Evolutionary conservation across 495 filamentous ascomycete genomes (phyloP).

Genomic region (Hyaloscypha bicolor): DNA sequence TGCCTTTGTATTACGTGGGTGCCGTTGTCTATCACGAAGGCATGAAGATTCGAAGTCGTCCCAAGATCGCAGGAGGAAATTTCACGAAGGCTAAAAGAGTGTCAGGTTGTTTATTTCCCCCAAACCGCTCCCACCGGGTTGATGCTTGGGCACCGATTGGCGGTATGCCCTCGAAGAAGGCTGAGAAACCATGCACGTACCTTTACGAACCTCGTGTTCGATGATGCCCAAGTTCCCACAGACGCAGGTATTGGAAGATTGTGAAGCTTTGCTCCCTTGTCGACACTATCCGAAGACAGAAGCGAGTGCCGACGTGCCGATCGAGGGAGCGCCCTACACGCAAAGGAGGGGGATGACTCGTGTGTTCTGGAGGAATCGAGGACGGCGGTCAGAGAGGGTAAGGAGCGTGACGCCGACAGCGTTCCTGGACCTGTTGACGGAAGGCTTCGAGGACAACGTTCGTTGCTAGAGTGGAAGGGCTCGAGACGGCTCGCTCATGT

Average conservation of each 20-base stretch:
- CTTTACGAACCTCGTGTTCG: background rate
- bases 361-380: background rate
- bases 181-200: background rate
- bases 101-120: background rate
- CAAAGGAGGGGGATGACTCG: background rate
- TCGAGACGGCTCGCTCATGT: background rate
- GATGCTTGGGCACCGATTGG: background rate
- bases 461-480: background rate
- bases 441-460: background rate
- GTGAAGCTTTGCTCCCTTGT: background rate
- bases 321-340: background rate
- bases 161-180: background rate
- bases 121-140: background rate
- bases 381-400: background rate
- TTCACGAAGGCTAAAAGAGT: constrained; percentile 1
- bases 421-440: background rate
- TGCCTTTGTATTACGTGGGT: background rate
- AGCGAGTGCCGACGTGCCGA: background rate
- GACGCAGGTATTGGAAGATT: background rate
- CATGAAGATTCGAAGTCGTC: constrained; percentile 20
- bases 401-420: background rate
- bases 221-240: background rate
- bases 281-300: background rate
- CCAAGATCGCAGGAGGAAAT: background rate
- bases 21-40: constrained; percentile 16